phyloP scores from a whole-genome alignment of 2,329 filamentous ascomycete species.

The Cladobotryum protrusum region DNA sequence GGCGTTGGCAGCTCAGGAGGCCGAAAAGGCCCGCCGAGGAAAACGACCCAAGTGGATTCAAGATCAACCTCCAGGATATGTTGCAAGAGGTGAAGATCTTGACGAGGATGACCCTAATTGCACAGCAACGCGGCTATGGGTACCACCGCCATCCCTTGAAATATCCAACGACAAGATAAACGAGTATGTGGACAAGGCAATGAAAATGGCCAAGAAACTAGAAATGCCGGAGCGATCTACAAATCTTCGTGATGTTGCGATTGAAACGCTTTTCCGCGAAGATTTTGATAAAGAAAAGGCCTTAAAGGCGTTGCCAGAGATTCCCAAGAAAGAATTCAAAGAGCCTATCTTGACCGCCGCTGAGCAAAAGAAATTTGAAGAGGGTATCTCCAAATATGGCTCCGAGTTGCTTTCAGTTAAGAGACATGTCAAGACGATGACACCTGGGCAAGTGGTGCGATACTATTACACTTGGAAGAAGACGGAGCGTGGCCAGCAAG shows the following conservation, averaged over 20 bases:
- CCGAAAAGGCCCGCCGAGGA: constrained; percentile 71
- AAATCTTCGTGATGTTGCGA: constrained; percentile 80
- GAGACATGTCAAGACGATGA: constrained; percentile 77
- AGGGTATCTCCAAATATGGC: constrained; percentile 81
- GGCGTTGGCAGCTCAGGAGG: constrained; percentile 69
- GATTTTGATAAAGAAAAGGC: constrained; percentile 67
- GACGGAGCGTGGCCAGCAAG: constrained; percentile 71
- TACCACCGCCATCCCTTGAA: constrained; percentile 57
- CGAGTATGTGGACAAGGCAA: constrained; percentile 68
- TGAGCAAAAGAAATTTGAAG: constrained; percentile 86
- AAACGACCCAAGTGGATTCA: constrained; percentile 89
- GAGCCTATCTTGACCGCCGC: constrained; percentile 74
- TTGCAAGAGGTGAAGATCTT: constrained; percentile 74
- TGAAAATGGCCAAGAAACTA: constrained; percentile 56
- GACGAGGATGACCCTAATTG: constrained; percentile 64
- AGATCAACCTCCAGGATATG: constrained; percentile 83
- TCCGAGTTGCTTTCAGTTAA: constrained; percentile 82
- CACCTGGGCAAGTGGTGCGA: constrained; percentile 74
- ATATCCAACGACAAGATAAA: constrained; percentile 56
- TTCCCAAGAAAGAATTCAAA: constrained; percentile 68
- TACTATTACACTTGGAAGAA: constrained; percentile 99
- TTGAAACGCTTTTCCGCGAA: constrained; percentile 65
- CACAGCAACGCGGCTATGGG: constrained; percentile 73
- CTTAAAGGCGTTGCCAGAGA: constrained; percentile 60
- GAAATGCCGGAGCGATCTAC: constrained; percentile 71